Evolutionary conservation across 192 early-diverging fungal genomes (phyloP).

Genomic region (Paraglomus brasilianum): DNA sequence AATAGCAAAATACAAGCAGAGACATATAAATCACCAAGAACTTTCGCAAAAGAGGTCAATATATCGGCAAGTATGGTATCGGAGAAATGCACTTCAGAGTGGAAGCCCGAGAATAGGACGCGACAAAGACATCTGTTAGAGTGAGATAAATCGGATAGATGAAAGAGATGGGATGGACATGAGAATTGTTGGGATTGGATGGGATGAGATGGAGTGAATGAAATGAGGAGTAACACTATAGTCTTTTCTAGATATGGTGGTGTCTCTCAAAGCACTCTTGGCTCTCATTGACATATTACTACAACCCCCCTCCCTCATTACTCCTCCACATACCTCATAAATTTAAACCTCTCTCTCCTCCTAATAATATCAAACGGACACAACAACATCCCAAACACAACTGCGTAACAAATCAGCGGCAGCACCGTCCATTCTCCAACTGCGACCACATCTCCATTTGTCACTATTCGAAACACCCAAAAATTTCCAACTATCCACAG

Average conservation of each 20-base stretch:
- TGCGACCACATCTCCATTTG: slow-evolving; percentile 30
- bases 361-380: slow-evolving; percentile 49
- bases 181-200: not conserved
- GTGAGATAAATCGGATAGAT: not conserved
- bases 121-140: slow-evolving; percentile 49
- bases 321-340: slow-evolving; percentile 45
- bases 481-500: slow-evolving; percentile 46
- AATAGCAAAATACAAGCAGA: slow-evolving; percentile 64
- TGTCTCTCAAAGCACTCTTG: not conserved
- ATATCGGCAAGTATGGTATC: slow-evolving; percentile 96
- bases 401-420: slow-evolving; percentile 47
- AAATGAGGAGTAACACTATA: not conserved
- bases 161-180: not conserved
- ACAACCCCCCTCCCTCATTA: not conserved
- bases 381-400: slow-evolving; percentile 41
- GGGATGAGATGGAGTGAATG: not conserved
- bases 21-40: slow-evolving; percentile 79
- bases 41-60: slow-evolving; percentile 87
- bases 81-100: slow-evolving; percentile 56
- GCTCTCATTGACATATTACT: not conserved
- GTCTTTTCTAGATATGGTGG: not conserved
- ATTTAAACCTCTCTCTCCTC: slow-evolving; percentile 51
- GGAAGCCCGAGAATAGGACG: slow-evolving; percentile 49
- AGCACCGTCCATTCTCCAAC: slow-evolving; percentile 39
- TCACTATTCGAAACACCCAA: slow-evolving; percentile 46